phyloP scores from a whole-genome alignment of 257 asterid species.

The Scutellaria barbata region DNA sequence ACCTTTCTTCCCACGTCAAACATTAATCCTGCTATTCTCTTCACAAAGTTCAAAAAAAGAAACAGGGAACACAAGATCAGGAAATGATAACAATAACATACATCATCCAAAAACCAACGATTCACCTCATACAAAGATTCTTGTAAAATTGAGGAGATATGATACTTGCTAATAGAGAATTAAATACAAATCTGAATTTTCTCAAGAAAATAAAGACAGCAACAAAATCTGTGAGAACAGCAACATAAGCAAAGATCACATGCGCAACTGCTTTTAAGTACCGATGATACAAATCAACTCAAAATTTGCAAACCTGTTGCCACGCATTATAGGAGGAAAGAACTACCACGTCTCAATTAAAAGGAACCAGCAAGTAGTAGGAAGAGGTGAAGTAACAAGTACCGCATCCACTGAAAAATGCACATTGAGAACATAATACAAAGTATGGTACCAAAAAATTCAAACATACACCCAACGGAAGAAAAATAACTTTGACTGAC shows the following conservation, averaged over 20 bases:
- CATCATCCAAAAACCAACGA: constrained; percentile 6
- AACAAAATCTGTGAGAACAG: background rate
- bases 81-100: background rate
- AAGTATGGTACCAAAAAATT: background rate
- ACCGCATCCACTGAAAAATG: background rate
- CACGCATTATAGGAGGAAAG: background rate
- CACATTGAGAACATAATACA: background rate
- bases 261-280: background rate
- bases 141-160: constrained; percentile 8
- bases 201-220: too few relatives aligned
- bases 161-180: constrained; percentile 16
- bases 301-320: background rate
- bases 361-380: constrained; percentile 11
- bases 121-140: background rate
- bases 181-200: too few relatives aligned
- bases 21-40: constrained; percentile 62
- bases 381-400: background rate
- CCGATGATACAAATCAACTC: constrained; percentile 2
- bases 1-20: constrained; percentile 66
- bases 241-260: background rate
- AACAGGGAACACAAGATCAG: constrained; percentile 23
- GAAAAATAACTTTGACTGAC: background rate
- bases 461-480: background rate
- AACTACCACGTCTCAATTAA: background rate
- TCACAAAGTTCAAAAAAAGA: constrained; percentile 41